Evolutionary conservation across 1,139 yeast genomes (phyloP), one percentile per base, ranked within the genome.

Genomic region (Nakaseomyces nivariensis): DNA sequence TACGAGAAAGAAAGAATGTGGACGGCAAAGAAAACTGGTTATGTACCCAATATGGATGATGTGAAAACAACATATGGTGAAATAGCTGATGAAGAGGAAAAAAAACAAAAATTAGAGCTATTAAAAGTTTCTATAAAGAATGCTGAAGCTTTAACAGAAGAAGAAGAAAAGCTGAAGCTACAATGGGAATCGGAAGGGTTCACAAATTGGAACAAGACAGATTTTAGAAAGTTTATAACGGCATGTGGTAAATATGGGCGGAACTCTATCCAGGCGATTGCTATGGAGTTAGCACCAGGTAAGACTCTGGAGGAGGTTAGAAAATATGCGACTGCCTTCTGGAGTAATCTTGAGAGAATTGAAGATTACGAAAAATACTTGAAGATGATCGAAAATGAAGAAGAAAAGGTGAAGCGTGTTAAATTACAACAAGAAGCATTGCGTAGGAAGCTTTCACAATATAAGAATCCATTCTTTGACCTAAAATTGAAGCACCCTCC

Each of bases 321-420:
- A 51, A 80, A 75, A 45, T 85, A 85, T 61, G 82, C 87, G 2
- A 72, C 72, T 52, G 78, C 76, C 5, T 85, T 85, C 61, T 85
- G 95, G 95, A 56, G 67, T 36, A 75, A 77, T 51, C 81, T 77
- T 59, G 69, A 77, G 50, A 80, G 78, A 51, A 80, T 85, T 52
- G 92, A 85, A 33, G 90, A 89, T 4, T 79, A 78, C 62, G 95
- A 85, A 57, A 73, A 81, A 56, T 81, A 78, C 57, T 68, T 85
- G 45, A 72, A 72, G 41, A 85, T 78, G 55, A 83, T 85, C 54
- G 92, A 85, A 63, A 70, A 72, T n/a, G 95, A 92, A 17, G 95
- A 85, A 61, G 89, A 83, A 38, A 82, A 76, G 61, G 74, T 82
- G 37, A 69, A 76, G 52, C 79, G 78, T 56, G 60, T 74, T 9